A percentile compares a stretch with the other conserved stretches of the same genome.
These are phyloP conservation scores for Aspergillus nidulans DNA, from an alignment of 495 filamentous ascomycete species.

Conservation along the genomic window DNA sequence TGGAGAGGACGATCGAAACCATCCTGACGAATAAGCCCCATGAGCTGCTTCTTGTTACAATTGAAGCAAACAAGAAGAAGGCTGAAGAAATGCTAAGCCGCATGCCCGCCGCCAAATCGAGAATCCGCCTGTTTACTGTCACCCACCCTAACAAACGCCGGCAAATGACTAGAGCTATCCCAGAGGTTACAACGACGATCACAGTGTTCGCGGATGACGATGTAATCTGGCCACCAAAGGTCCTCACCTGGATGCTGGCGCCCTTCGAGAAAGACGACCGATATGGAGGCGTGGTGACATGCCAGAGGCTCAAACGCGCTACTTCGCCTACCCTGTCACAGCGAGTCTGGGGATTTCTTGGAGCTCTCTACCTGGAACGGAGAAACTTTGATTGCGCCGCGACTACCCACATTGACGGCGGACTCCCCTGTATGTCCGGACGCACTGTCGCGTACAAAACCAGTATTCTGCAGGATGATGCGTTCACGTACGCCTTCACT, in stretches of 20 bases:
- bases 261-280: constrained; percentile 69
- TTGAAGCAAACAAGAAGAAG: constrained; percentile 56
- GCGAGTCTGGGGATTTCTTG: constrained; percentile 70
- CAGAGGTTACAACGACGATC: constrained; percentile 66
- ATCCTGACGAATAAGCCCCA: constrained; percentile 52
- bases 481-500: constrained; percentile 67
- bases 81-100: constrained; percentile 47
- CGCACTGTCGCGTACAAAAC: constrained; percentile 80
- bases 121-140: constrained; percentile 49
- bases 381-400: constrained; percentile 88
- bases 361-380: constrained; percentile 75
- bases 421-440: constrained; percentile 83
- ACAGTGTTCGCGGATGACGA: constrained; percentile 86
- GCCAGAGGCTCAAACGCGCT: constrained; percentile 69
- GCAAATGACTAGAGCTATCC: constrained; percentile 77
- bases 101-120: constrained; percentile 49
- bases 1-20: constrained; percentile 56
- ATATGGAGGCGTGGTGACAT: constrained; percentile 79
- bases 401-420: constrained; percentile 79
- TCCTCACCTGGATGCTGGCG: constrained; percentile 78
- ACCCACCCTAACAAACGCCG: constrained; percentile 73
- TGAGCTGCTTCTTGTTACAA: constrained; percentile 60
- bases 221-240: constrained; percentile 72
- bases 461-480: constrained; percentile 70
- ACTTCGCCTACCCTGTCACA: constrained; percentile 50